Evolutionary conservation across 441 rosid species (phyloP), one percentile per base, ranked within the genome.

Genomic region (Hura crepitans): DNA sequence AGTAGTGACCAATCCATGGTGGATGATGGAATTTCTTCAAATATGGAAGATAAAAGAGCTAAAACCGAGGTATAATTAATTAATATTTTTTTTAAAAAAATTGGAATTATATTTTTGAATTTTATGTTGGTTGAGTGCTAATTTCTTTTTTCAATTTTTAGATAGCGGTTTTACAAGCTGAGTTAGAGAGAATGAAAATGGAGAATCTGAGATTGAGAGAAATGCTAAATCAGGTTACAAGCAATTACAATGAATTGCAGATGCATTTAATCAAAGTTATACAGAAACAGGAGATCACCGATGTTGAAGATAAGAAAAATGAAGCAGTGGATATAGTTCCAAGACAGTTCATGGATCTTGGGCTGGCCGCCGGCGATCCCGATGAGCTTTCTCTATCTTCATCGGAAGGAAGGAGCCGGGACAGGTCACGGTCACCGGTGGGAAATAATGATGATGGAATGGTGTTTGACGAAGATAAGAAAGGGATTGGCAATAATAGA

Each of bases 1-100:
- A 80, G 92, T 72, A 92, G 97, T 67, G 93, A 95, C 69, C 88
- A 89, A 69, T 92, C 97, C 54, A 82, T 81, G 68, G 90, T 92
- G 28, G 97, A 90, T 55, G 93, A 92, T 73, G 96, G 93, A 43
- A 72, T 80, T 0, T 95, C 95, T 4, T 82, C 90, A 0, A 84
- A 86, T 63, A 71, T 75, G 73, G 95, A 87, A 78, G 83, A 88
- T 14, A 84, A 80, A 57, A 72, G 89, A 79, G 70, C 84, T 2
- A 87, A 85, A 53, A 78, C 14, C 54, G 93, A 89, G 93, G 98
- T 95, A 72, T 2, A 23, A 20, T 18, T 25, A 8, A 37, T 17
- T n/a, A 17, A 33, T 5, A 1, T 28, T 6, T 47, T 71, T 62
- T 30, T n/a, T 35, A 18, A 20, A 43, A 30, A 50, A 12, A 31